Conservation (phyloP, 2,329 filamentous ascomycete species). For the Phoma sp. region DNA sequence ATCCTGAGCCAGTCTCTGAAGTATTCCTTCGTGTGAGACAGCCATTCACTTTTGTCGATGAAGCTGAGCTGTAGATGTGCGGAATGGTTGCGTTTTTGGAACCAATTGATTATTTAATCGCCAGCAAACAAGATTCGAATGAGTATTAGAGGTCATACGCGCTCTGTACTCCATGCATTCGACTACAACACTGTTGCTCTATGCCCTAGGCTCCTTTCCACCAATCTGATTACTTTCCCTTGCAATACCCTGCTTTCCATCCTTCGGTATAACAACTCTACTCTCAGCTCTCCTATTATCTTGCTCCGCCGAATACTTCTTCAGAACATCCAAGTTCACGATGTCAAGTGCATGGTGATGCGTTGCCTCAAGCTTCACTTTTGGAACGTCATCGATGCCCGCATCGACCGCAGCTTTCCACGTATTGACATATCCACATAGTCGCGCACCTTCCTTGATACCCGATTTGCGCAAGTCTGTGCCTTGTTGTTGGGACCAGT, state of each 20-base stretch:
- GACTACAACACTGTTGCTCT: no score
- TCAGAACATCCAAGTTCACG: slow-evolving; percentile 57
- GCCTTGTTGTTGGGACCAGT: slow-evolving; percentile 63
- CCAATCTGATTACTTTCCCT: slow-evolving; percentile 35
- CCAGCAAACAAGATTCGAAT: no score
- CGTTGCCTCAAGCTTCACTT: slow-evolving; percentile 59
- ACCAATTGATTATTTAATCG: no score
- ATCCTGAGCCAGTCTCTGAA: no score
- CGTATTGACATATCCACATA: slow-evolving; percentile 64
- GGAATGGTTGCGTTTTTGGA: no score
- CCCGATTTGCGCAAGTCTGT: slow-evolving; percentile 64
- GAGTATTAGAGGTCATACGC: no score
- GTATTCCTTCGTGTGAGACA: no score
- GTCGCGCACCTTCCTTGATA: slow-evolving; percentile 63
- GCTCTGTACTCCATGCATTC: no score
- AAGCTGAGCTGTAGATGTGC: no score
- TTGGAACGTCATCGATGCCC: slow-evolving; percentile 38
- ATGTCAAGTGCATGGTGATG: slow-evolving; percentile 59
- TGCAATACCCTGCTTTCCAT: slow-evolving; percentile 17
- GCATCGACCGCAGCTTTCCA: slow-evolving; percentile 58
- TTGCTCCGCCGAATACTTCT: slow-evolving; percentile 54
- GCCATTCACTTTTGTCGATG: no score
- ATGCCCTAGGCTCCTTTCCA: slow-evolving; percentile 35
- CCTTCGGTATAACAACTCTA: slow-evolving; percentile 17
- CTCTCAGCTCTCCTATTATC: slow-evolving; percentile 26